Evolutionary conservation across 2,329 filamentous ascomycete species (phyloP).

Genomic region (Periconia macrospinosa): DNA sequence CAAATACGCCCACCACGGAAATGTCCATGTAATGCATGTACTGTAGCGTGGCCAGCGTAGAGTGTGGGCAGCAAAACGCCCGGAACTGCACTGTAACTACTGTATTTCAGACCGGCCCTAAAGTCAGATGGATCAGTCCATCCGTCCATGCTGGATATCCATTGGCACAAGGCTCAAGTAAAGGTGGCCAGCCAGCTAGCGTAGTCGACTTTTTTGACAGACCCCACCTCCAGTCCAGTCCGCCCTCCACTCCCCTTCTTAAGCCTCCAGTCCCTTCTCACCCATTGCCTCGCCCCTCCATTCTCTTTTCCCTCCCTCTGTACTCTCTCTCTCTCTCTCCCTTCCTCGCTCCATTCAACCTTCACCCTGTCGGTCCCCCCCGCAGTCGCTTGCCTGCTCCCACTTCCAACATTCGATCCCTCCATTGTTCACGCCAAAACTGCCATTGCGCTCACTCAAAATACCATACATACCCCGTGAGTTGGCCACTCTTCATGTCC

Average conservation of each 20-base stretch:
- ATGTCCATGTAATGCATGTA: too few relatives aligned
- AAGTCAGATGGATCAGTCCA: too few relatives aligned
- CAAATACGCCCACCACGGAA: too few relatives aligned
- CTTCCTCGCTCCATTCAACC: slow-evolving; percentile 10
- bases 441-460: slow-evolving; percentile 27
- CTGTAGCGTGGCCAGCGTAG: too few relatives aligned
- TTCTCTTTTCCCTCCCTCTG: slow-evolving; percentile 15
- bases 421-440: slow-evolving; percentile 17
- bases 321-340: slow-evolving; percentile 3
- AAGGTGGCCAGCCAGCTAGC: slow-evolving; percentile 27
- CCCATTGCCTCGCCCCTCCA: slow-evolving; percentile 23
- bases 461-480: slow-evolving; percentile 26
- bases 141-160: too few relatives aligned
- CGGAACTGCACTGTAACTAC: not conserved
- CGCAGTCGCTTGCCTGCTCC: slow-evolving; percentile 23
- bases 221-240: slow-evolving; percentile 38
- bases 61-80: not conserved
- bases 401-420: not conserved
- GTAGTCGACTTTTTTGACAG: slow-evolving; percentile 31
- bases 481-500: slow-evolving; percentile 17
- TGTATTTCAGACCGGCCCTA: not conserved
- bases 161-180: slow-evolving; percentile 34
- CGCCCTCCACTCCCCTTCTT: slow-evolving; percentile 32
- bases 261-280: slow-evolving; percentile 29
- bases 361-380: slow-evolving; percentile 8